phyloP scores from a whole-genome alignment of 176 grass and related monocot species.

The Musa itinerans region DNA sequence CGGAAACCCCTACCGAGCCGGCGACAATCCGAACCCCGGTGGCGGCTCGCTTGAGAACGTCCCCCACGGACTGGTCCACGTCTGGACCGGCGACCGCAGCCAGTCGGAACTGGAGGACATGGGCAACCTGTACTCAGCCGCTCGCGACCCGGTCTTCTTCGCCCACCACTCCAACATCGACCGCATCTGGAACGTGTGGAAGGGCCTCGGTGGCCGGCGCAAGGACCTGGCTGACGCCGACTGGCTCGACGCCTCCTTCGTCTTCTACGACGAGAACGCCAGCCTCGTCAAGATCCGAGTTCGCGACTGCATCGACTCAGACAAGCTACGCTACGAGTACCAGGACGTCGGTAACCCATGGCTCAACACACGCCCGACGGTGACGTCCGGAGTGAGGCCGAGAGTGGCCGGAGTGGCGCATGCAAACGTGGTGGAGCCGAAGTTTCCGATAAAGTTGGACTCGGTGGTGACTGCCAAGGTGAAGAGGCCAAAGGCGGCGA shows the following conservation, averaged over 20 bases:
- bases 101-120: slow-evolving; percentile 29
- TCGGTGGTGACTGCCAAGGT: background rate
- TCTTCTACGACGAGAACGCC: slow-evolving; percentile 47
- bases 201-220: slow-evolving; percentile 5
- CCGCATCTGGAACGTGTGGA: slow-evolving; percentile 40
- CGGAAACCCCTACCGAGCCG: slow-evolving; percentile 32
- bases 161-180: slow-evolving; percentile 47
- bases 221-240: slow-evolving; percentile 31
- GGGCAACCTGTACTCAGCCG: slow-evolving; percentile 45
- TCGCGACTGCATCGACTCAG: background rate
- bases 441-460: too few species aligned
- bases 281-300: slow-evolving; percentile 37
- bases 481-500: background rate
- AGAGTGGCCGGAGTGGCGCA: too few species aligned
- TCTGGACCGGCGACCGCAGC: slow-evolving; percentile 25
- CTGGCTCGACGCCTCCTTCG: slow-evolving; percentile 44
- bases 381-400: too few species aligned
- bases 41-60: slow-evolving; percentile 18
- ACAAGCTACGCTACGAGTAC: background rate
- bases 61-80: slow-evolving; percentile 36
- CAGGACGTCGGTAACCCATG: background rate
- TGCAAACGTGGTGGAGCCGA: too few species aligned
- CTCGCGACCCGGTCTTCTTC: slow-evolving; percentile 45
- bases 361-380: background rate
- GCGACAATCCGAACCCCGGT: slow-evolving; percentile 7